A percentile compares a stretch with the other conserved stretches of the same genome.
phyloP scores from a whole-genome alignment of 768 basidiomycete species.

The Coprinellus micaceus region DNA sequence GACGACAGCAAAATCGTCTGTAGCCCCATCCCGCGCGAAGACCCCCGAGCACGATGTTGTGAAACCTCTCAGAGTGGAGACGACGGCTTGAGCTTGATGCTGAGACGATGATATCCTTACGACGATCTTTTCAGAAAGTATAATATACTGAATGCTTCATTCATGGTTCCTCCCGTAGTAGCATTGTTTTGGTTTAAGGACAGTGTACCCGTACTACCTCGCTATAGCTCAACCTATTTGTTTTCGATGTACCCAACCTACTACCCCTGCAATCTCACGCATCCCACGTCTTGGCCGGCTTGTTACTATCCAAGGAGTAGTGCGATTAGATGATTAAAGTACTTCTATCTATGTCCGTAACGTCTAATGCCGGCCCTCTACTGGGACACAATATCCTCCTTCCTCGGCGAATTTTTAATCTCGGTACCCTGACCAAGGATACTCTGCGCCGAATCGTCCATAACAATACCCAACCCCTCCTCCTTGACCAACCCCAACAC shows the following conservation, averaged over 20 bases:
- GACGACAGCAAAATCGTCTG: background rate
- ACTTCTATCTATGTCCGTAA: background rate
- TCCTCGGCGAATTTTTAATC: conserved; percentile 81
- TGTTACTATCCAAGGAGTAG: too few species aligned
- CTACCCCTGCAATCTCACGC: background rate
- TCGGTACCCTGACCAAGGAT: conserved; percentile 83
- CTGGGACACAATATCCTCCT: conserved; percentile 93
- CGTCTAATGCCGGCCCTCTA: conserved; percentile 20
- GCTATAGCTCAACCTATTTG: background rate
- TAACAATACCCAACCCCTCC: conserved; percentile 79
- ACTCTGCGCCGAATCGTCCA: conserved; percentile 81
- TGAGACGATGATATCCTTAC: background rate
- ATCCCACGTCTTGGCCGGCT: too few species aligned
- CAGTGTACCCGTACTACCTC: background rate
- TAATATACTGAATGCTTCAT: too few species aligned
- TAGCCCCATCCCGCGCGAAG: conserved; percentile 5
- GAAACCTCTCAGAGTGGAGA: background rate
- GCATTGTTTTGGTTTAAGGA: background rate
- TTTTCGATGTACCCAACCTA: background rate
- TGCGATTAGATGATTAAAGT: background rate
- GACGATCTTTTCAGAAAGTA: too few species aligned
- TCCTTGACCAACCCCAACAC: conserved; percentile 86
- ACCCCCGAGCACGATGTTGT: background rate
- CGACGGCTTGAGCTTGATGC: background rate
- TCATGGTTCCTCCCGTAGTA: background rate